These are phyloP conservation scores for Ophiostoma sp. DNA, from an alignment of 2,329 filamentous ascomycete species.

Conservation along the genomic window DNA sequence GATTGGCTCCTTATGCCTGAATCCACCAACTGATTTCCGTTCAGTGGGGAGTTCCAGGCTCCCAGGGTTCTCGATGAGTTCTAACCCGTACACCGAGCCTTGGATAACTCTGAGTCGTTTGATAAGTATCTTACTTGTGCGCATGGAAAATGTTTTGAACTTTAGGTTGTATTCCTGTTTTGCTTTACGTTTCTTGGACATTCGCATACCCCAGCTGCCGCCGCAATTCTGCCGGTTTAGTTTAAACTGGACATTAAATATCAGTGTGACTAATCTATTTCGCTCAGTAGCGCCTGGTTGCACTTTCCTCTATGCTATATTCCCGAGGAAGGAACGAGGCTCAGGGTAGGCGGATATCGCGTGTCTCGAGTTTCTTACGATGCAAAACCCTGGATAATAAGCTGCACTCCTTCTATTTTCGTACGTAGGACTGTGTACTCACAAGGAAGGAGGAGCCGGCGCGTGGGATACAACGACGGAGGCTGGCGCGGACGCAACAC, in stretches of 20 bases:
- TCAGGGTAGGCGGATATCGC: no score
- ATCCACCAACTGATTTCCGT: neutral
- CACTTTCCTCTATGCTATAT: neutral
- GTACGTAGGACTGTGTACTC: no score
- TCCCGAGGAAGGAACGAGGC: no score
- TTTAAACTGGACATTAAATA: neutral
- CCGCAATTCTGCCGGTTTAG: neutral
- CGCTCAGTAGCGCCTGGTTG: neutral
- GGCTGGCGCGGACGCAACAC: constrained; percentile 19
- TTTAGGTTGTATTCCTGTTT: neutral
- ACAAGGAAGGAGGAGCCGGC: no score
- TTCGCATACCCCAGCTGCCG: neutral
- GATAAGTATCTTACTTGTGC: no score
- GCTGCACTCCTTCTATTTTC: neutral
- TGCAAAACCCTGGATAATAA: neutral
- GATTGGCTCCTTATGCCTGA: neutral
- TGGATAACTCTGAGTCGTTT: neutral
- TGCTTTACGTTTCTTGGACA: neutral
- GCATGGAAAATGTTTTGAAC: neutral
- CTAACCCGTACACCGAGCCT: constrained; percentile 1
- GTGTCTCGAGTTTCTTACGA: no score
- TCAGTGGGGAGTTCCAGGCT: neutral
- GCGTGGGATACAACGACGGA: constrained; percentile 13
- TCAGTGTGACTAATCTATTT: neutral
- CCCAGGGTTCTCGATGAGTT: neutral